A percentile compares a stretch with the other conserved stretches of the same genome.
Conservation (phyloP, 1,139 yeast genomes). For the Sugiyamaella paludigena region DNA sequence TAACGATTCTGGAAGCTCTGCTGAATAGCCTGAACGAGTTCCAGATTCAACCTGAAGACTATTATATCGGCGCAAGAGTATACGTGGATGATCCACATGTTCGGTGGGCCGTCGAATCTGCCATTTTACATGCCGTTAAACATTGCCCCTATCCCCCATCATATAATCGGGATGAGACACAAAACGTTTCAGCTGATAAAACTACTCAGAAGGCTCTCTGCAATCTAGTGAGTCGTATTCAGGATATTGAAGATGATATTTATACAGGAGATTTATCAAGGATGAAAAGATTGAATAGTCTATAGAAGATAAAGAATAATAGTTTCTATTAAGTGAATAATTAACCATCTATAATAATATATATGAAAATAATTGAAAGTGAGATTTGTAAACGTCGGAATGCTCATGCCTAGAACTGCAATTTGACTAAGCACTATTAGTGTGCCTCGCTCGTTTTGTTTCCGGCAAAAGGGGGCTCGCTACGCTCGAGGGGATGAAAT, state of each 20-base stretch:
- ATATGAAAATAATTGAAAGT: too few species aligned
- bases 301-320: too few species aligned
- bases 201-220: neutral
- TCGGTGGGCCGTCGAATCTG: neutral
- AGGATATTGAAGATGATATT: neutral
- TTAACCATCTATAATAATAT: too few species aligned
- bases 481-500: too few species aligned
- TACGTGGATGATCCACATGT: neutral
- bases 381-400: too few species aligned
- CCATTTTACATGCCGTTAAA: neutral
- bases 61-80: neutral
- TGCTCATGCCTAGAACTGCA: too few species aligned
- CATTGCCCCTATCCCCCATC: neutral
- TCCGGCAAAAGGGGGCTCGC: too few species aligned
- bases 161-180: neutral
- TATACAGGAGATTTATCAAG: neutral
- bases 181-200: neutral
- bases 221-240: neutral
- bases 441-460: too few species aligned
- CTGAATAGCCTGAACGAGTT: neutral
- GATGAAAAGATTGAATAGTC: neutral
- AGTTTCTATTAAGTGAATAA: too few species aligned
- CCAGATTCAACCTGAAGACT: neutral
- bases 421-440: too few species aligned
- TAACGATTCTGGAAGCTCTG: neutral